These are phyloP conservation scores for Brasilioporus rufonigricans DNA, from an alignment of 768 basidiomycete genomes.

Conservation along the genomic window DNA sequence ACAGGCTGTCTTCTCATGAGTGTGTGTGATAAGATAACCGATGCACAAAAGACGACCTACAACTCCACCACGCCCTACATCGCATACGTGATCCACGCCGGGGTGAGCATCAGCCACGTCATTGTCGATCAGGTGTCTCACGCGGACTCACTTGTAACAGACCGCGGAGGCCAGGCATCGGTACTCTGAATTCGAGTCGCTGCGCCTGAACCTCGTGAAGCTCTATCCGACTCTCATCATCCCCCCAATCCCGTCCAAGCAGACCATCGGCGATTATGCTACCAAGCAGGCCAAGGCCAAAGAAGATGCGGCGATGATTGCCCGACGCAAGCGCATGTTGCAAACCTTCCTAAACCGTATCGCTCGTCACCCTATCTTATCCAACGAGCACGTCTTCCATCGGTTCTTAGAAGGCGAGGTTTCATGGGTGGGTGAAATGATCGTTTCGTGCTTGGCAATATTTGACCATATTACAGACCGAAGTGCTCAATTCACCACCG, in stretches of 20 bases:
- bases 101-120: constrained; percentile 49
- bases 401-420: constrained; percentile 94
- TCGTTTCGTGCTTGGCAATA: neutral
- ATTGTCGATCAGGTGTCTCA: constrained; percentile 3
- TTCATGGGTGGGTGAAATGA: constrained; percentile 71
- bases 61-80: constrained; percentile 92
- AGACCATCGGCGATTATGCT: constrained; percentile 93
- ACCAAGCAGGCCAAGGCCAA: constrained; percentile 96
- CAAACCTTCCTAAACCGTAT: constrained; percentile 93
- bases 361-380: constrained; percentile 89
- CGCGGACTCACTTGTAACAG: constrained; percentile 40
- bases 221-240: constrained; percentile 96
- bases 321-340: constrained; percentile 89
- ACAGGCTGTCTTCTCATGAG: constrained; percentile 7
- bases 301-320: constrained; percentile 91
- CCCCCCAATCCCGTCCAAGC: constrained; percentile 97
- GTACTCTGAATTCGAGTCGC: constrained; percentile 96
- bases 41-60: constrained; percentile 92
- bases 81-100: constrained; percentile 87
- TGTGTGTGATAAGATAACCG: constrained; percentile 66
- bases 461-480: constrained; percentile 51
- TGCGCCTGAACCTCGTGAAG: constrained; percentile 77
- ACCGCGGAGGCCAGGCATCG: constrained; percentile 80
- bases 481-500: constrained; percentile 91
- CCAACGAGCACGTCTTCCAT: constrained; percentile 95